These are phyloP conservation scores for Penicillium sclerotiorum DNA, from an alignment of 2,329 filamentous ascomycete genomes.

Conservation along the genomic window DNA sequence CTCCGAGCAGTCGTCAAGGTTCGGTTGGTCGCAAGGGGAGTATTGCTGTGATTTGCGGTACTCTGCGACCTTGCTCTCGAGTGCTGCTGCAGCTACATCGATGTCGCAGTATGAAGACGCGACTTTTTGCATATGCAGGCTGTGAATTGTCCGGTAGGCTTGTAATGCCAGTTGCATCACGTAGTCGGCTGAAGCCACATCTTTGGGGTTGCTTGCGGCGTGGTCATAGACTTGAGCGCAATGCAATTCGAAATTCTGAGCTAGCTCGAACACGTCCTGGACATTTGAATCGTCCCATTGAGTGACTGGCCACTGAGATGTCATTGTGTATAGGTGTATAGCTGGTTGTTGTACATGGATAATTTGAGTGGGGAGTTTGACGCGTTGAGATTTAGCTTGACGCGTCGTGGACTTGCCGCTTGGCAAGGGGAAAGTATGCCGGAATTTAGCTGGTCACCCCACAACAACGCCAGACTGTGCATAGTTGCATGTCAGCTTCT, in stretches of 20 bases:
- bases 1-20: no score
- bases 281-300: conserved; percentile 1
- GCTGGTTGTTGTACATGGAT: not conserved
- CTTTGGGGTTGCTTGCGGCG: conserved; percentile 6
- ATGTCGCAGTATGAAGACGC: conserved; percentile 8
- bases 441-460: no score
- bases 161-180: conserved; percentile 12
- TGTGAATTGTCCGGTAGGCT: conserved; percentile 16
- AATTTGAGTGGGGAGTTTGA: not conserved
- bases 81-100: conserved; percentile 4
- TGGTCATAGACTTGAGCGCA: conserved; percentile 12
- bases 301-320: conserved; percentile 13
- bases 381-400: no score
- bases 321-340: conserved; percentile 4
- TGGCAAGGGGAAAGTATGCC: no score
- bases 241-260: conserved; percentile 12
- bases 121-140: conserved; percentile 15
- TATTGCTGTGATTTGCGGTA: conserved; percentile 1
- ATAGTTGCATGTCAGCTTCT: no score
- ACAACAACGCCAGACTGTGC: no score
- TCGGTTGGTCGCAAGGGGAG: not conserved
- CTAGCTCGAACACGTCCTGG: conserved; percentile 6
- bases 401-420: no score
- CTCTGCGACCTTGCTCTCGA: conserved; percentile 9
- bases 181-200: conserved; percentile 9